Conservation (phyloP, 1,284 basidiomycete genomes). For the Rhizopogon hawkerae region DNA sequence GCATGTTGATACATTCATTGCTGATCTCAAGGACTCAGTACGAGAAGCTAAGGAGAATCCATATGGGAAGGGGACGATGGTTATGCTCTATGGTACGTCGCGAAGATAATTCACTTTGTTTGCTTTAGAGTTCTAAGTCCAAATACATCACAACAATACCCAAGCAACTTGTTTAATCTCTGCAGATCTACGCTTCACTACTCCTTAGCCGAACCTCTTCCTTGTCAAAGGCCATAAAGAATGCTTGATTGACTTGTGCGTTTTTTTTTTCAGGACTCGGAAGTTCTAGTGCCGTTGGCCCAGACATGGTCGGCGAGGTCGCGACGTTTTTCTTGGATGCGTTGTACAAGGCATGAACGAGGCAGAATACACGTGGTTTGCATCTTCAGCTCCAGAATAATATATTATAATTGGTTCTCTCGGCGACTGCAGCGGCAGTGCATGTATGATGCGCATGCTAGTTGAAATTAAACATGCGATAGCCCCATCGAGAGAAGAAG, state of each 20-base stretch:
- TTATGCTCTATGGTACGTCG: slow-evolving; percentile 77
- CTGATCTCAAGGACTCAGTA: slow-evolving; percentile 74
- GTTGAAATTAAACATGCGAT: no score
- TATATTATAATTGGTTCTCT: not conserved
- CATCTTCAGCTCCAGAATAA: not conserved
- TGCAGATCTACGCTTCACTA: no score
- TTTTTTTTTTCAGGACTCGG: slow-evolving; percentile 62
- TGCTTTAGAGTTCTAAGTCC: slow-evolving; percentile 1
- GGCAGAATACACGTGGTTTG: slow-evolving; percentile 4
- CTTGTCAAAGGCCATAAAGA: not conserved
- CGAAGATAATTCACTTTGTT: not conserved
- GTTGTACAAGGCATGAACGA: slow-evolving; percentile 68
- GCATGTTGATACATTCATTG: slow-evolving; percentile 70
- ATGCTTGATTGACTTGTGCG: not conserved
- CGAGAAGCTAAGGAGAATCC: slow-evolving; percentile 50
- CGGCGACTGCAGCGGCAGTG: no score
- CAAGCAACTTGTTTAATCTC: no score
- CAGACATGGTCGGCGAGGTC: slow-evolving; percentile 80
- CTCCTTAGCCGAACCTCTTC: slow-evolving; percentile 1
- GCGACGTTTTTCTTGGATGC: slow-evolving; percentile 77
- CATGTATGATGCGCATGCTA: not conserved
- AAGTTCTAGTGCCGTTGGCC: slow-evolving; percentile 79
- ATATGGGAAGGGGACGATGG: slow-evolving; percentile 71
- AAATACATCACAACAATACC: no score
- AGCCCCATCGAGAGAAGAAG: no score